phyloP scores from a whole-genome alignment of 441 rosid species.

The Capsella rubella region DNA sequence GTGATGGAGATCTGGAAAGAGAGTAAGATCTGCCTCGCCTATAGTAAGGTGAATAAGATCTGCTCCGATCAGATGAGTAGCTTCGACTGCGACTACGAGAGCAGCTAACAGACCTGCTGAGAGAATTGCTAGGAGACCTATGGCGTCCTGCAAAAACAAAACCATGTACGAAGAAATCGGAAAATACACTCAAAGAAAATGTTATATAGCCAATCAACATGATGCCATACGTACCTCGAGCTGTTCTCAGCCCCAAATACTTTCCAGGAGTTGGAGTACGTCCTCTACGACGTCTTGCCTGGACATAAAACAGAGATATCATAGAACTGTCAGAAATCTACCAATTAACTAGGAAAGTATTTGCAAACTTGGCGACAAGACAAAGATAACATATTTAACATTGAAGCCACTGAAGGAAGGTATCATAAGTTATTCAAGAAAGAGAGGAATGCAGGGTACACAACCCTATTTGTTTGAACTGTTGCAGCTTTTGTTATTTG shows the following conservation, averaged over 20 bases:
- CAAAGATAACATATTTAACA: slow-evolving; percentile 13
- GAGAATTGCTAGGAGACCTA: slow-evolving; percentile 60
- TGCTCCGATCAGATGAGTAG: slow-evolving; percentile 47
- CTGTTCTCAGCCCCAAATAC: slow-evolving; percentile 78
- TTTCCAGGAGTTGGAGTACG: slow-evolving; percentile 96
- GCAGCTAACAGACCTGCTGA: slow-evolving; percentile 55
- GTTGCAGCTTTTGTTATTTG: slow-evolving; percentile 70
- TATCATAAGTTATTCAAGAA: slow-evolving; percentile 40
- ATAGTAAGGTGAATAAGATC: slow-evolving; percentile 54
- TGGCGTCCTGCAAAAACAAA: slow-evolving; percentile 47
- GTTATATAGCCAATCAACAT: not conserved
- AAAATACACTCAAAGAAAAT: not conserved
- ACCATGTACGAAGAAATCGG: not conserved
- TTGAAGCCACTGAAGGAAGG: slow-evolving; percentile 20
- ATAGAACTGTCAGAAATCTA: slow-evolving; percentile 13
- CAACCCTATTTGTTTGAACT: slow-evolving; percentile 86
- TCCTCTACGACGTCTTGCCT: slow-evolving; percentile 92
- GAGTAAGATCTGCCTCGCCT: slow-evolving; percentile 53
- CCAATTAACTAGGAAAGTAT: not conserved
- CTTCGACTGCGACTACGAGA: slow-evolving; percentile 51
- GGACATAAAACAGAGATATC: slow-evolving; percentile 21
- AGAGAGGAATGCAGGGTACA: slow-evolving; percentile 86
- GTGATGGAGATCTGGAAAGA: slow-evolving; percentile 59
- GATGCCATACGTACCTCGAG: slow-evolving; percentile 64
- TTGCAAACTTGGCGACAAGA: not conserved